Evolutionary conservation across 495 filamentous ascomycete genomes (phyloP), one percentile per base, ranked within the genome.

Genomic region (Annulohypoxylon maeteangense): DNA sequence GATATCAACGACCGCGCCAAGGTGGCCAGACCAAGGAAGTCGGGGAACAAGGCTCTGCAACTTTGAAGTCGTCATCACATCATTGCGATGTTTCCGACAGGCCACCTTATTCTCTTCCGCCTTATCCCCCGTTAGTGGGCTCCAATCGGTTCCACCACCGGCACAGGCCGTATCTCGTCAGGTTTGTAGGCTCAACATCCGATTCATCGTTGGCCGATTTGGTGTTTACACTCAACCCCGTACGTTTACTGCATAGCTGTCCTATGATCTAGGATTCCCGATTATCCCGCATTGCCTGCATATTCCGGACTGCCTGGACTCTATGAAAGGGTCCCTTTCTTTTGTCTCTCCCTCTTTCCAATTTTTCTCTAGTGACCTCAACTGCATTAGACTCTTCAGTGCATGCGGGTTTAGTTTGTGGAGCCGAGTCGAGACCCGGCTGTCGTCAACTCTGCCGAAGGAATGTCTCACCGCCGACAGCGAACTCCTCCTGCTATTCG

Each of bases 121-220:
- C 55, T 68, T 68, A 73, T 68, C 60, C 60, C 50, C 60, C 61
- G 47, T 27, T 16, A 29, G 65, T 61, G 70, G 70, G 65, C 70
- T 65, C 70, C 70, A 73, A 73, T 73, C 70, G 70, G 70, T 68
- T 68, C 42, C 70, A 53, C 65, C 60, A 62, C 70, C 70, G 70
- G 64, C 3, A 0, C 44, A 63, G 62, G 54, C 64, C 34, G 48
- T 62, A 62, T 71, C 60, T 60, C 54, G 36, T 50, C 56, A 67
- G 65, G 27, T 51, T 57, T 14, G 60, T 48, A 65, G 70, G 60
- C 65, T 73, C 50, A 68, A 62, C 56, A 51, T 73, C 65, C 61
- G 70, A 68, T 65, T 34, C 50, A 56, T 61, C 31, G 61, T 40
- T 48, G 11, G 40, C 55, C 54, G 42, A 59, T 50, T 59, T 38